Evolutionary conservation across 1,284 basidiomycete genomes (phyloP).

Genomic region (Fomitiporia mediterranea): DNA sequence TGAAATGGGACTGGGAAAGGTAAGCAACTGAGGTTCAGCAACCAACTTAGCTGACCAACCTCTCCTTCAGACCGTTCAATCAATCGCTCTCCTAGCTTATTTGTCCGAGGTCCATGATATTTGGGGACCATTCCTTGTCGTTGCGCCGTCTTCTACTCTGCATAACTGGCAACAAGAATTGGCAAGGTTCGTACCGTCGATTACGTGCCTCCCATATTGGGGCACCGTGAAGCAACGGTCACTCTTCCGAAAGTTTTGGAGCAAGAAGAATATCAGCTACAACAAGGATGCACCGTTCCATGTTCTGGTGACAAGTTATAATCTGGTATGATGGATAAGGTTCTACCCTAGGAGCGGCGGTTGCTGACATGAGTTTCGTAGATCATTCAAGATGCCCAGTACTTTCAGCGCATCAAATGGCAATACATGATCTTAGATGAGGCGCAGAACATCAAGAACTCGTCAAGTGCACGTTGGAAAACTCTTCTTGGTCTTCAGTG

Average conservation of each 20-base stretch:
- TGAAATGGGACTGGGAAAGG: slow-evolving; percentile 98
- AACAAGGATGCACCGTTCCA: slow-evolving; percentile 96
- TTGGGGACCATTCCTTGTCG: slow-evolving; percentile 99
- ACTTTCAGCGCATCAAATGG: slow-evolving; percentile 98
- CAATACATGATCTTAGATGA: slow-evolving; percentile 99
- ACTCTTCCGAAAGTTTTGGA: slow-evolving; percentile 96
- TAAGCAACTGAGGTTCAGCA: slow-evolving; percentile 27
- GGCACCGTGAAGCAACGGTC: slow-evolving; percentile 96
- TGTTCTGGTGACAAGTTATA: slow-evolving; percentile 96
- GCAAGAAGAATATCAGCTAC: slow-evolving; percentile 95
- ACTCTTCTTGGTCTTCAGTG: slow-evolving; percentile 95
- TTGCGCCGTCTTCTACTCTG: slow-evolving; percentile 95
- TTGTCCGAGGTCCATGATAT: slow-evolving; percentile 97
- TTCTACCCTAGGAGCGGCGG: neutral
- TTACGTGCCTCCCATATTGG: slow-evolving; percentile 98
- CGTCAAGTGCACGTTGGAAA: slow-evolving; percentile 97
- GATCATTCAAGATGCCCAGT: slow-evolving; percentile 97
- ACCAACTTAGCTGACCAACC: slow-evolving; percentile 11
- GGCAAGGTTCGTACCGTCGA: slow-evolving; percentile 87
- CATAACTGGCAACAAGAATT: slow-evolving; percentile 99
- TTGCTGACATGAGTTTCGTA: slow-evolving; percentile 28
- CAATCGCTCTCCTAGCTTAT: slow-evolving; percentile 94
- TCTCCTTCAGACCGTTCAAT: slow-evolving; percentile 85
- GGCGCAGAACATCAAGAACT: slow-evolving; percentile 99
- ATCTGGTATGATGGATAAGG: slow-evolving; percentile 58